These are phyloP conservation scores for Fusarium sp. DNA, from an alignment of 2,329 filamentous ascomycete species.

Conservation along the genomic window DNA sequence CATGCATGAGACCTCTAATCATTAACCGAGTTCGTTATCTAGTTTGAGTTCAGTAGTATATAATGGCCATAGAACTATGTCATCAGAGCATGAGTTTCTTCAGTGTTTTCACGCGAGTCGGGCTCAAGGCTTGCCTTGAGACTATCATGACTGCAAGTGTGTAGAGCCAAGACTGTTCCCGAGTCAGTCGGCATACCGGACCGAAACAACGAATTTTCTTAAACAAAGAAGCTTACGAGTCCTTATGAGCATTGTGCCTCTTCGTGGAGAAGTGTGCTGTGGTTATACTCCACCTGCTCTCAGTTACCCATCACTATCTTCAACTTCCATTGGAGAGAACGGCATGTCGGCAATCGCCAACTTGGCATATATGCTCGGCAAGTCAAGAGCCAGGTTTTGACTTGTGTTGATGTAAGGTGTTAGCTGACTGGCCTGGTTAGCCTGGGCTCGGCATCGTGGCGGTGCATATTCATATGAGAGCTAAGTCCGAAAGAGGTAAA, in stretches of 20 bases:
- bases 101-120: not conserved
- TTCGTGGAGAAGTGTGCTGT: conserved; percentile 13
- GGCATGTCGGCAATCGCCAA: conserved; percentile 37
- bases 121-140: not conserved
- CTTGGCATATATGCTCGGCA: conserved; percentile 35
- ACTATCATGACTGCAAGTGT: conserved; percentile 7
- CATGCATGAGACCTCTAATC: not conserved
- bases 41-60: not conserved
- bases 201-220: not conserved
- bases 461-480: conserved; percentile 35
- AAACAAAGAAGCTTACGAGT: conserved; percentile 21
- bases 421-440: not conserved
- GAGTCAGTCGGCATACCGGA: conserved; percentile 18
- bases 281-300: conserved; percentile 28
- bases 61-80: not conserved
- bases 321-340: conserved; percentile 35
- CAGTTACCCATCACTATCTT: conserved; percentile 21
- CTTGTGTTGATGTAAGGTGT: conserved; percentile 24
- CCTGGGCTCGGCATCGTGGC: conserved; percentile 39
- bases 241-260: conserved; percentile 19
- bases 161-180: conserved; percentile 11
- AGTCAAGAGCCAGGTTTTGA: conserved; percentile 16
- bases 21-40: not conserved
- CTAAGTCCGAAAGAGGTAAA: conserved; percentile 22
- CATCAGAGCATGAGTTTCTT: not conserved